Base-by-base conservation (phyloP, 2,329 filamentous ascomycete species). In the Knufia fluminis region DNA sequence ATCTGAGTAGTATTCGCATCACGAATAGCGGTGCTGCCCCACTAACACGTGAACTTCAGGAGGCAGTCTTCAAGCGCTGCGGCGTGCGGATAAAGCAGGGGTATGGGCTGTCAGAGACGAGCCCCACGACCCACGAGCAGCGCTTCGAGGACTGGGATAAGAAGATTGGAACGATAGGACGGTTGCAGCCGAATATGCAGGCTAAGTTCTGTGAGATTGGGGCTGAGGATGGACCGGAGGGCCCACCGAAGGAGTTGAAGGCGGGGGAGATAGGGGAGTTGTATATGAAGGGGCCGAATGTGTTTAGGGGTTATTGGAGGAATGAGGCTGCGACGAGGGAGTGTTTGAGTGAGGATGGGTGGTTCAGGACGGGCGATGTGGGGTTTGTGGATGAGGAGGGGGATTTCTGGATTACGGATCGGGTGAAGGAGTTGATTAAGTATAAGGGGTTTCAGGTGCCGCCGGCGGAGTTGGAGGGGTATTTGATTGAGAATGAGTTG, bases 361-460 rank as follows among this genome's bases (percentile, higher is more conserved):
- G 82, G 73, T 95, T 94, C 74, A 89, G 83, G 66, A 95, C 90
- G 0, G 90, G 90, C 3, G 90, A 96, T 61, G 80, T 95, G 22
- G 86, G 87, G 2, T 81, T 87, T 56, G 78, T 86, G 58, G 86
- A 94, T 61, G 44, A 52, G 7, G 41, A 53, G 3, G 86, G 85
- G n/a, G 86, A 94, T 62, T 85, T 94, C 60, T 95, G 82, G 70
- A 91, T 95, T 63, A 94, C 90, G 1, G 90, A 96, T 63, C 44
- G 38, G 20, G 73, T 87, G 24, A 88, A 87, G 70, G 73, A 73
- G 50, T 59, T 73, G 7, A 73, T 74, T 57, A 74, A 74, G 54
- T 72, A 72, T 47, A 73, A 73, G 54, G 72, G 72, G 1, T 60
- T 72, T 38, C 71, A 75, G 58, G 71, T 75, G 14, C 68, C 72